Evolutionary conservation across 2,329 filamentous ascomycete species (phyloP).

Genomic region (Botryosphaeria dothidea): DNA sequence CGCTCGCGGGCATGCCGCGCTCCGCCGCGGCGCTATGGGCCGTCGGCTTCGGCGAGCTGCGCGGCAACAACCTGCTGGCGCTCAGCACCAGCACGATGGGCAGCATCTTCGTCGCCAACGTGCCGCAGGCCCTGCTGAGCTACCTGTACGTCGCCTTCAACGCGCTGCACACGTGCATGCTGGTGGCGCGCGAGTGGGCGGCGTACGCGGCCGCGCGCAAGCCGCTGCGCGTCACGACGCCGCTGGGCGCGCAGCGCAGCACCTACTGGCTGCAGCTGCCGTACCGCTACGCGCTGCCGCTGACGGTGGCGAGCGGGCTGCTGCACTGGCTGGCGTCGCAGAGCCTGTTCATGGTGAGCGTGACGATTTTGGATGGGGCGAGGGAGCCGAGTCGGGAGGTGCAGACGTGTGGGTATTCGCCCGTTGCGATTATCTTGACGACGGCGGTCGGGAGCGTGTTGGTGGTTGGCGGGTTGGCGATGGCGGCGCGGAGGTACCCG

Average conservation of each 20-base stretch:
- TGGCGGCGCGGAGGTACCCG: conserved; percentile 24
- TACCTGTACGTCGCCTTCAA: conserved; percentile 51
- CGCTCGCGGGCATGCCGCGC: conserved; percentile 2
- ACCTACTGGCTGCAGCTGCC: conserved; percentile 47
- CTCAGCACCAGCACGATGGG: conserved; percentile 15
- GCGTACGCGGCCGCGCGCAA: conserved; percentile 37
- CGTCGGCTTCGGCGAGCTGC: conserved; percentile 13
- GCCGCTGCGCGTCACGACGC: conserved; percentile 39
- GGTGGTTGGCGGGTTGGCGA: conserved; percentile 19
- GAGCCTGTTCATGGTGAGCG: conserved; percentile 42
- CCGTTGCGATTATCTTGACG: conserved; percentile 22
- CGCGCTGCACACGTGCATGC: conserved; percentile 48
- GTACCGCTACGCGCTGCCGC: conserved; percentile 38
- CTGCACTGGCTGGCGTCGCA: conserved; percentile 50
- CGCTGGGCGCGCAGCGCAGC: conserved; percentile 36
- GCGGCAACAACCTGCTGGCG: conserved; percentile 15
- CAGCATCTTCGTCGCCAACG: neutral
- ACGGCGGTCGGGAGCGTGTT: conserved; percentile 20
- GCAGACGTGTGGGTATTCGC: conserved; percentile 20
- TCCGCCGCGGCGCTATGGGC: conserved; percentile 21
- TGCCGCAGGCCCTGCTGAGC: conserved; percentile 38
- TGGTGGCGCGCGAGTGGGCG: conserved; percentile 50
- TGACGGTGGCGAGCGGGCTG: conserved; percentile 32
- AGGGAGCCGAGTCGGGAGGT: neutral
- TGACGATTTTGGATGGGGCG: conserved; percentile 21